phyloP scores from a whole-genome alignment of 306 rosid species.

The Malus sieversii region DNA sequence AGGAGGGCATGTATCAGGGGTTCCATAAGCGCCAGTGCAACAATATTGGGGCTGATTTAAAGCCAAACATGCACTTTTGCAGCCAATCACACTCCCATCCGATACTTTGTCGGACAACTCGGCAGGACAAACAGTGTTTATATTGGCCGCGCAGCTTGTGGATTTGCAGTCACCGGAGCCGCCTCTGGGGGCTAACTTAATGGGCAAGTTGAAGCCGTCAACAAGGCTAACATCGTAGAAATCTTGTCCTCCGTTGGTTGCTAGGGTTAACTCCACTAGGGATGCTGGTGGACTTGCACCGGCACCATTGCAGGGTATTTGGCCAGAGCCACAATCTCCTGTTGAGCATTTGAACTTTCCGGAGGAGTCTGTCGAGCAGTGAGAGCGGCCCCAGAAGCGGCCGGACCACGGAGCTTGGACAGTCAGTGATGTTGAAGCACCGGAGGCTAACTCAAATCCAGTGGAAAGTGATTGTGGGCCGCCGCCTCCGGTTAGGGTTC shows the following conservation, averaged over 20 bases:
- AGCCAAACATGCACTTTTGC: slow-evolving; percentile 28
- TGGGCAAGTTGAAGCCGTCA: slow-evolving; percentile 22
- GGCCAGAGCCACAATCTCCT: slow-evolving; percentile 21
- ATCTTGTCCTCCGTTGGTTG: slow-evolving; percentile 3
- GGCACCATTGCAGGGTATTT: slow-evolving; percentile 1
- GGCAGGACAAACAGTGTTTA: slow-evolving; percentile 11
- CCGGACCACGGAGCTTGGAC: slow-evolving; percentile 22
- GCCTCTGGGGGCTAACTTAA: slow-evolving; percentile 1
- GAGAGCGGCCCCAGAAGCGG: slow-evolving; percentile 18
- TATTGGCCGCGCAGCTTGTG: slow-evolving; percentile 10
- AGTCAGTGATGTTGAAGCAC: neutral
- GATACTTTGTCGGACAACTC: slow-evolving; percentile 1
- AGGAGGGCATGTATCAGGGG: neutral
- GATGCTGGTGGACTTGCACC: slow-evolving; percentile 16
- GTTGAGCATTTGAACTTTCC: slow-evolving; percentile 26
- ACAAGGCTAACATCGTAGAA: slow-evolving; percentile 26
- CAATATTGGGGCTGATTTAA: slow-evolving; percentile 18
- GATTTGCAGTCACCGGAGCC: slow-evolving; percentile 1
- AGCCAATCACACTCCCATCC: slow-evolving; percentile 13
- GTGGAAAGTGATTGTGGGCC: neutral
- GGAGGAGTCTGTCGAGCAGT: slow-evolving; percentile 1
- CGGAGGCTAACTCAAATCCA: slow-evolving; percentile 14
- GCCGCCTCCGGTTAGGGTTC: neutral
- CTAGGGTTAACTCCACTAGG: slow-evolving; percentile 8
- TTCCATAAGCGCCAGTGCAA: neutral